These are phyloP conservation scores for Senna tora DNA, from an alignment of 306 rosid genomes.

Conservation along the genomic window DNA sequence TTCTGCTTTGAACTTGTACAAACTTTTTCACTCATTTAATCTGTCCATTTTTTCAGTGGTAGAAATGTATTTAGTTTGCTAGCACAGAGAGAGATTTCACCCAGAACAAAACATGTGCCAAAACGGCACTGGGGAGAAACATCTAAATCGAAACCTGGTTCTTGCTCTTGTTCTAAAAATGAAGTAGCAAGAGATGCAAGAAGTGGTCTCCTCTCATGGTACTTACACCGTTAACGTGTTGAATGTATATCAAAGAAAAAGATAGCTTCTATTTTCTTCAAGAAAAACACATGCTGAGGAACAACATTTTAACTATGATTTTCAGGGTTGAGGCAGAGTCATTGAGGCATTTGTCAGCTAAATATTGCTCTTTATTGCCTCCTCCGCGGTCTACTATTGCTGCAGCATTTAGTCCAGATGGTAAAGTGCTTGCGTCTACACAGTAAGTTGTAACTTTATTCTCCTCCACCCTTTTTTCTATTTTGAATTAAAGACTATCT, in stretches of 20 bases:
- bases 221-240: conserved; percentile 13
- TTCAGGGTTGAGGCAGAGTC: conserved; percentile 58
- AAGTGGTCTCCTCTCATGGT: conserved; percentile 55
- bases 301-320: conserved; percentile 36
- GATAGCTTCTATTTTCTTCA: conserved; percentile 14
- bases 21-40: conserved; percentile 13
- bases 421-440: conserved; percentile 56
- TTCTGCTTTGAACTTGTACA: not conserved
- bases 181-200: conserved; percentile 44
- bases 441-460: conserved; percentile 45
- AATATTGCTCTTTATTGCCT: conserved; percentile 52
- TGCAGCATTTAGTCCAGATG: conserved; percentile 57
- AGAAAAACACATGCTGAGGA: not conserved
- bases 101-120: conserved; percentile 45
- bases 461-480: conserved; percentile 18
- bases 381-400: conserved; percentile 60
- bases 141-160: conserved; percentile 40
- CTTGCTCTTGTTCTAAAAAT: conserved; percentile 25
- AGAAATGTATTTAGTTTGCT: conserved; percentile 49
- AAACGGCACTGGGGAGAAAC: conserved; percentile 50
- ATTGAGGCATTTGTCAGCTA: conserved; percentile 47
- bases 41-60: conserved; percentile 37
- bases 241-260: not conserved
- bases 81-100: conserved; percentile 51
- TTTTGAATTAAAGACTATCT: conserved; percentile 16